phyloP scores from a whole-genome alignment of 768 basidiomycete species.

The Lentinula sp. region DNA sequence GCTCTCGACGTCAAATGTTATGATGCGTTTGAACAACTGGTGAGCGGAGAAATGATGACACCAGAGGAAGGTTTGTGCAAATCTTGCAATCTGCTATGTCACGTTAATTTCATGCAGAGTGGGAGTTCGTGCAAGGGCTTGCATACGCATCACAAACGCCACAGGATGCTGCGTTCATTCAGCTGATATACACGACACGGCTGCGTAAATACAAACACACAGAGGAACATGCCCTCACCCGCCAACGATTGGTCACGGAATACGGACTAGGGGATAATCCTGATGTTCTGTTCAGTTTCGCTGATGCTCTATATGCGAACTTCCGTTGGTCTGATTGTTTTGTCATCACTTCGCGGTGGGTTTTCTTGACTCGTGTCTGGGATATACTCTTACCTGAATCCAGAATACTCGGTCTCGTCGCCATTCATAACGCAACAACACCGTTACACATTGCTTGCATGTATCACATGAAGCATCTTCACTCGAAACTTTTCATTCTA shows the following conservation, averaged over 20 bases:
- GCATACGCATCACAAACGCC: constrained; percentile 78
- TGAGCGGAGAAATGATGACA: constrained; percentile 94
- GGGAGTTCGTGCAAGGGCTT: constrained; percentile 89
- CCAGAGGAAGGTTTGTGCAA: constrained; percentile 79
- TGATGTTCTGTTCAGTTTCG: constrained; percentile 86
- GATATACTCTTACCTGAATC: constrained; percentile 1
- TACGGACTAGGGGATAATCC: constrained; percentile 87
- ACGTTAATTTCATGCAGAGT: constrained; percentile 49
- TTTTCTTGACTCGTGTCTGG: neutral
- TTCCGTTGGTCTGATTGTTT: constrained; percentile 96
- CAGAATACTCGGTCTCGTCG: constrained; percentile 82
- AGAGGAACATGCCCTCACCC: constrained; percentile 74
- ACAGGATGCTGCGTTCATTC: constrained; percentile 87
- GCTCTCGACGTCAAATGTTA: constrained; percentile 95
- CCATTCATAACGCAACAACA: constrained; percentile 84
- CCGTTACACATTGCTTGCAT: constrained; percentile 97
- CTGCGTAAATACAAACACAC: constrained; percentile 87
- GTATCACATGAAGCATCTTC: constrained; percentile 89
- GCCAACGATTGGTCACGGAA: constrained; percentile 74
- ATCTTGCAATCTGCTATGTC: neutral
- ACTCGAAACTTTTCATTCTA: constrained; percentile 90
- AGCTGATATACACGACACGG: constrained; percentile 87
- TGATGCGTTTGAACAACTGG: constrained; percentile 87
- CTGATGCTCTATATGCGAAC: constrained; percentile 81
- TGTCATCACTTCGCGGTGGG: constrained; percentile 74